Percentiles rank a stretch among this genome's conserved stretches.
Conservation (phyloP, 306 rosid species). For the Ochetophila trinervis region DNA sequence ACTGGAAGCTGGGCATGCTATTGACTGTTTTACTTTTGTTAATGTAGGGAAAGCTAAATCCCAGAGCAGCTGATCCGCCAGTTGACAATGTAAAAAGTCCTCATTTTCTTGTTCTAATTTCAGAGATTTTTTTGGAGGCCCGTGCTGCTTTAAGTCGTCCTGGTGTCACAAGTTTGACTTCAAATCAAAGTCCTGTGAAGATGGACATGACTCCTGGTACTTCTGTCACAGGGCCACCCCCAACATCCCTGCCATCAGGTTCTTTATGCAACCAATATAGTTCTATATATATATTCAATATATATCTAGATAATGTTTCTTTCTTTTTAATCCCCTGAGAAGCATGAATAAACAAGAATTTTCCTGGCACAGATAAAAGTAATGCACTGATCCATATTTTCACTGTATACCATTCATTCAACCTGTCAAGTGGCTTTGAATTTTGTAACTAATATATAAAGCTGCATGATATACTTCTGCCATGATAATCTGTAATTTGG, state of each 20-base stretch:
- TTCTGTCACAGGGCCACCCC: conserved; percentile 68
- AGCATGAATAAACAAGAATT: not conserved
- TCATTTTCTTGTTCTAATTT: conserved; percentile 69
- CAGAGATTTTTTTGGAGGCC: conserved; percentile 89
- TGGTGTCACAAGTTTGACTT: conserved; percentile 64
- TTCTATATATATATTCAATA: not conserved
- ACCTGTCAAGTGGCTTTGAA: not conserved
- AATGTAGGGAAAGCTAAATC: conserved; percentile 80
- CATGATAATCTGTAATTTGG: too few relatives aligned
- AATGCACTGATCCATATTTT: too few relatives aligned
- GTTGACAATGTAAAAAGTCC: conserved; percentile 54
- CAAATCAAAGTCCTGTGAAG: conserved; percentile 85
- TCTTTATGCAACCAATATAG: conserved; percentile 11
- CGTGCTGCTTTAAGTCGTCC: conserved; percentile 69
- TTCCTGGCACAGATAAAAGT: not conserved
- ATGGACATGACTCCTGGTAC: conserved; percentile 65
- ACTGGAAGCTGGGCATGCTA: conserved; percentile 10
- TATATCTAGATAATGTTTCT: not conserved
- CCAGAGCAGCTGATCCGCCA: conserved; percentile 62
- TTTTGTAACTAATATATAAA: not conserved
- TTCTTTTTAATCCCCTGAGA: not conserved
- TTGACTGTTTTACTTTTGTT: conserved; percentile 32
- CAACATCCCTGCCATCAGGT: conserved; percentile 81
- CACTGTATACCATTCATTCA: too few relatives aligned
- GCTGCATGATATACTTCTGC: too few relatives aligned